These are phyloP conservation scores for Corylus americana DNA, from an alignment of 306 rosid genomes.

Conservation along the genomic window DNA sequence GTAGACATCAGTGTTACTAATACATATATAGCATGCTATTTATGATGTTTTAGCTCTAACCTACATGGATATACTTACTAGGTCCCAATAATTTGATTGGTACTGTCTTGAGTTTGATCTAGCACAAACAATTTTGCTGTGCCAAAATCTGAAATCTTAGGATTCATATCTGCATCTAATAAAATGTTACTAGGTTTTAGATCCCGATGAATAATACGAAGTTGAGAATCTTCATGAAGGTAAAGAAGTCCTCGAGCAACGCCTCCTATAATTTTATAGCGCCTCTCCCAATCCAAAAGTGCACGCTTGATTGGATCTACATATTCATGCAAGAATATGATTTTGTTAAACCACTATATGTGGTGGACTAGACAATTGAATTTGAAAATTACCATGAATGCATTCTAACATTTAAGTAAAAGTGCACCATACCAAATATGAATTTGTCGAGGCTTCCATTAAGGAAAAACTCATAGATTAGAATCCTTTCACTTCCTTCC, in stretches of 20 bases:
- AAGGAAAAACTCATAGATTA: not conserved
- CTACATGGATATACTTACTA: not conserved
- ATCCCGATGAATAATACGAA: not conserved
- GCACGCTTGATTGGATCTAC: not conserved
- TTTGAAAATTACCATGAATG: not conserved
- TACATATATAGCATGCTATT: not conserved
- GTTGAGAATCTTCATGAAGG: not conserved
- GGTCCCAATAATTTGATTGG: not conserved
- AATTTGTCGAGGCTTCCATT: not conserved
- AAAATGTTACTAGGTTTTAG: not conserved
- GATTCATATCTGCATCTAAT: not conserved
- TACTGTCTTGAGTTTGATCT: not conserved
- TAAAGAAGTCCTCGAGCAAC: not conserved
- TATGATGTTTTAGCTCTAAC: not conserved
- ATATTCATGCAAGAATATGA: not conserved
- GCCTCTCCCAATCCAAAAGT: not conserved
- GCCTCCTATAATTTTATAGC: not conserved
- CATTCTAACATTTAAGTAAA: not conserved
- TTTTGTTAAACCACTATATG: not conserved
- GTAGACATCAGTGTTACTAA: not conserved
- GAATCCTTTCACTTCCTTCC: constrained; percentile 4
- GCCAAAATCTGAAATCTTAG: not conserved
- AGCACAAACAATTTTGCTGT: not conserved
- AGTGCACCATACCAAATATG: not conserved
- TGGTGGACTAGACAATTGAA: not conserved